These are phyloP conservation scores for Phlebiopsis gigantea DNA, from an alignment of 768 basidiomycete species.

Conservation along the genomic window DNA sequence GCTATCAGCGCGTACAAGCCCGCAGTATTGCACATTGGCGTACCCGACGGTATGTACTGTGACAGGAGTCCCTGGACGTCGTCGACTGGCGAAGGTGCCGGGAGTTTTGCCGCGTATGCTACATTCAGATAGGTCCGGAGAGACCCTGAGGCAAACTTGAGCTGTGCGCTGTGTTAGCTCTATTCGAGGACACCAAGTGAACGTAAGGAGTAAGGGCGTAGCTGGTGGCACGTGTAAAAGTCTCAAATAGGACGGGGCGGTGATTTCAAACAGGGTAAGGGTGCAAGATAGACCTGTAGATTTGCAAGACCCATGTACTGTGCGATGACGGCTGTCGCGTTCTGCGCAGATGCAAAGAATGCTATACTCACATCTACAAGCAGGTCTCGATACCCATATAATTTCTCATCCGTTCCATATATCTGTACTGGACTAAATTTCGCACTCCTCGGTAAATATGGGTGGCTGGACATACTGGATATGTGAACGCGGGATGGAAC, in stretches of 20 bases:
- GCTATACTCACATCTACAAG: slow-evolving; percentile 59
- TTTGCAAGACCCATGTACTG: too few species aligned
- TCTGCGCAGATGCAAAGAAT: background rate
- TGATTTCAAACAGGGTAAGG: background rate
- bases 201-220: too few species aligned
- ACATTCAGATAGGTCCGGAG: slow-evolving; percentile 72
- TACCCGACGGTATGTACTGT: slow-evolving; percentile 74
- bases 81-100: slow-evolving; percentile 65
- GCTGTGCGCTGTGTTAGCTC: slow-evolving; percentile 33
- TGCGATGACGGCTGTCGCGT: background rate
- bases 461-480: slow-evolving; percentile 61
- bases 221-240: too few species aligned
- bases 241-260: background rate
- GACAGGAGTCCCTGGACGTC: slow-evolving; percentile 78
- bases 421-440: slow-evolving; percentile 45
- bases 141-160: slow-evolving; percentile 85
- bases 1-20: background rate
- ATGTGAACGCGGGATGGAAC: slow-evolving; percentile 90
- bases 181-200: background rate
- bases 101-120: slow-evolving; percentile 61
- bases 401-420: slow-evolving; percentile 93
- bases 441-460: background rate
- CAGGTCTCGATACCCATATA: slow-evolving; percentile 89
- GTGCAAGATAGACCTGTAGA: background rate
- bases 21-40: slow-evolving; percentile 10